Conservation (phyloP, 1,284 basidiomycete genomes). For the Singerocomus inundabilis region DNA sequence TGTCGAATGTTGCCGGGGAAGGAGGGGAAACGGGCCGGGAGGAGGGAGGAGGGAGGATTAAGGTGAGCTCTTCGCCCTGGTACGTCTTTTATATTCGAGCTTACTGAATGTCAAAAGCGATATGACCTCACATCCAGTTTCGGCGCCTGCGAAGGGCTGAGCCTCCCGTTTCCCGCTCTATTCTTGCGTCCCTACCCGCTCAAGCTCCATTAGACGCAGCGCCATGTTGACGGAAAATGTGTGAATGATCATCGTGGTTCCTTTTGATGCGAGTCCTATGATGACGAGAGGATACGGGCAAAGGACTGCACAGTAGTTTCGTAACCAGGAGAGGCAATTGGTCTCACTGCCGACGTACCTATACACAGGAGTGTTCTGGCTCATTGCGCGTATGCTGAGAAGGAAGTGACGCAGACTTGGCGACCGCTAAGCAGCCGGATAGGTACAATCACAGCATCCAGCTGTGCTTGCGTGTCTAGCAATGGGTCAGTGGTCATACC, state of each 20-base stretch:
- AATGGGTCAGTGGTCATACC: neutral
- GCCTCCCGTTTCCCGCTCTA: neutral
- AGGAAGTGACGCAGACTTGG: neutral
- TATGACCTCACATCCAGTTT: neutral
- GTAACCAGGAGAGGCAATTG: neutral
- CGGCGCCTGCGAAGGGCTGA: neutral
- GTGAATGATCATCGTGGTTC: neutral
- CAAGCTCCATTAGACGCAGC: neutral
- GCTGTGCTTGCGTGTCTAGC: neutral
- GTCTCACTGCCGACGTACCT: neutral
- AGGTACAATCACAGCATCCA: neutral
- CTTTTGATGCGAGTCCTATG: neutral
- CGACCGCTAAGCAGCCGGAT: no score
- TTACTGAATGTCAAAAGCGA: neutral
- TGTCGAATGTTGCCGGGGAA: neutral
- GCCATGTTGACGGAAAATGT: neutral
- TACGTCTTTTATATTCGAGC: conserved; percentile 14
- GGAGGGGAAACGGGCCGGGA: no score
- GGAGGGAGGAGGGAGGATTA: no score
- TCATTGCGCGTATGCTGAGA: no score
- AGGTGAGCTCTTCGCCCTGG: neutral
- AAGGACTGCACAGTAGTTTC: neutral
- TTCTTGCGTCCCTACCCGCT: neutral
- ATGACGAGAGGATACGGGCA: neutral
- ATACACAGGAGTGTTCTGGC: neutral